Evolutionary conservation across 2,329 filamentous ascomycete genomes (phyloP).

Genomic region (Bipolaris victoriae): DNA sequence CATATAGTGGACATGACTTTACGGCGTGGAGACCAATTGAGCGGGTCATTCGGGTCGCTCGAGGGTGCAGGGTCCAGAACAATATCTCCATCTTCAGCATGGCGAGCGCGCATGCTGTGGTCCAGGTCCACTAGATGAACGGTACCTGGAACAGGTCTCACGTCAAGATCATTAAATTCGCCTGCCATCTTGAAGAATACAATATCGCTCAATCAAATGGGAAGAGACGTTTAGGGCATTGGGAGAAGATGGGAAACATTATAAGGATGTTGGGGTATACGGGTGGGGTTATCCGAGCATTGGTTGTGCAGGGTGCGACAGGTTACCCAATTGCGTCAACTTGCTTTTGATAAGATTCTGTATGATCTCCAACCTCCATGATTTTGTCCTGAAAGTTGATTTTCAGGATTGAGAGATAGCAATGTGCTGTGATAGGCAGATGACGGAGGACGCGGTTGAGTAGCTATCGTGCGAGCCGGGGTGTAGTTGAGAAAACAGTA

Average conservation of each 20-base stretch:
- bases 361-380: neutral
- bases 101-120: slow-evolving; percentile 45
- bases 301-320: neutral
- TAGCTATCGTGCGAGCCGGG: neutral
- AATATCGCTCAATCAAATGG: neutral
- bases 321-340: neutral
- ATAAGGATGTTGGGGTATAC: neutral
- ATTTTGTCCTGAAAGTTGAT: neutral
- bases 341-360: neutral
- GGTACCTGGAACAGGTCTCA: slow-evolving; percentile 46
- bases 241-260: neutral
- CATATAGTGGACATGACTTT: slow-evolving; percentile 36
- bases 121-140: slow-evolving; percentile 53
- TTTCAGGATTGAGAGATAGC: neutral
- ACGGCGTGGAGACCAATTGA: slow-evolving; percentile 43
- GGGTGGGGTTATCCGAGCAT: slow-evolving; percentile 9
- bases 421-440: slow-evolving; percentile 1
- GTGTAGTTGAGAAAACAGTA: neutral
- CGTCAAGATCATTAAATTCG: neutral
- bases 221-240: neutral
- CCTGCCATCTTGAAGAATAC: slow-evolving; percentile 8
- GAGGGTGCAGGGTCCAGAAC: slow-evolving; percentile 51
- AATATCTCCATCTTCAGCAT: slow-evolving; percentile 49
- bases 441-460: neutral
- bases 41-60: slow-evolving; percentile 43